These are phyloP conservation scores for Acanthamoeba sp. DNA, from an alignment of 208 protist genomes.

Conservation along the genomic window DNA sequence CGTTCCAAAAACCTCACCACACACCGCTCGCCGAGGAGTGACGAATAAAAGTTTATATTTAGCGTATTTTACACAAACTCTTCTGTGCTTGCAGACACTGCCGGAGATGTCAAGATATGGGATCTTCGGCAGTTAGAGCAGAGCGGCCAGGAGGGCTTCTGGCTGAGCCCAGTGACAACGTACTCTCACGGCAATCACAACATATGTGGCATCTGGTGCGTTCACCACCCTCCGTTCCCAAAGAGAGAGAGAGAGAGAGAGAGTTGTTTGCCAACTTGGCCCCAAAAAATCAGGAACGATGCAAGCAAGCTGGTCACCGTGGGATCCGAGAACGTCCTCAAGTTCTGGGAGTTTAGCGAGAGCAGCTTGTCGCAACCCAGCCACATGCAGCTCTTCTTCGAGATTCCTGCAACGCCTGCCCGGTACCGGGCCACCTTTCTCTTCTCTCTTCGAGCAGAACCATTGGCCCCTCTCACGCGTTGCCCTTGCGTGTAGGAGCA, in stretches of 20 bases:
- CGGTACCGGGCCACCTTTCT: too few species aligned
- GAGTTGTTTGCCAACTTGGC: too few species aligned
- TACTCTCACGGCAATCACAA: background rate
- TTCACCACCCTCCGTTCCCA: background rate
- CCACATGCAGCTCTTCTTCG: background rate
- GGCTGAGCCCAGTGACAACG: background rate
- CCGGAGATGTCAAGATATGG: background rate
- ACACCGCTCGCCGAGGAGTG: background rate
- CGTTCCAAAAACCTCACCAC: background rate
- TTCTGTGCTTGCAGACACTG: background rate
- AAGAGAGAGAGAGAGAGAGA: too few species aligned
- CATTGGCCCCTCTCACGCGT: too few species aligned
- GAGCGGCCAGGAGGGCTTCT: background rate
- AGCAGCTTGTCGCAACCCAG: background rate
- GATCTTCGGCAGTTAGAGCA: background rate
- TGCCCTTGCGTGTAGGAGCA: background rate
- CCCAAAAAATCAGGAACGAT: constrained; percentile 1
- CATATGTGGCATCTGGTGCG: background rate
- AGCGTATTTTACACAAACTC: background rate
- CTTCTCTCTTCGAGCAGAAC: too few species aligned
- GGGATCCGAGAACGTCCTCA: background rate
- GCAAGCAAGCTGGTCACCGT: background rate
- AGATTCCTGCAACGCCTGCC: background rate
- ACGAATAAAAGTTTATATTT: background rate
- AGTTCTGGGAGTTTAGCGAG: background rate